Evolutionary conservation across 257 asterid species (phyloP), one percentile per base, ranked within the genome.

Genomic region (Vinca minor): DNA sequence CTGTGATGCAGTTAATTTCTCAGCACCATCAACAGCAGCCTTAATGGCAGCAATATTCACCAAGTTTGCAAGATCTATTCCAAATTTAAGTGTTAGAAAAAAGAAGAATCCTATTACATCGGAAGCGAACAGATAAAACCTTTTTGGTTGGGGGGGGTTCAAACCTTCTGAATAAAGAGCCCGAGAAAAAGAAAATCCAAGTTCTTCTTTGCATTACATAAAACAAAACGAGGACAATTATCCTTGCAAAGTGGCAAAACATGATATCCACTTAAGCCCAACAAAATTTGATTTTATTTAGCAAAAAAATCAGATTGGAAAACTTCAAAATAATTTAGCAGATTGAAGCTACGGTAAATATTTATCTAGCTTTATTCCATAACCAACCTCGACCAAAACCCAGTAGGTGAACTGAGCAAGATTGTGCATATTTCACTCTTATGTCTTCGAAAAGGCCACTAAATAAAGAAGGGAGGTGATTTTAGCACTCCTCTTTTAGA

Each of bases 11-110:
- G 60, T 84, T 84, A 93, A 63, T 77, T 89, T 89, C 70, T 93
- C 99, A 42, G 94, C 97, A 48, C 97, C 99, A 70, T 89, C 99
- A 65, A 93, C 92, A 48, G 99, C 96, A 48, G 97, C 99, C 78
- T 85, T 89, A 76, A 93, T 85, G 70, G 97, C 97, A 72, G 99
- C 99, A 73, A 87, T 87, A 65, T 90, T 90, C 29, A 90, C 96
- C 86, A 87, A 78, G 75, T 87, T 90, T 26, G 97, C 97, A 65
- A 89, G 87, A 77, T 86, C 96, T 88, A 87, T 71, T 77, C 4
- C 29, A 74, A 35, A 29, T 60, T 59, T 12, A 59, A 64, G 62
- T 61, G 45, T 60, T 52, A 69, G 70, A 23, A 65, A 34, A 42
- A 46, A 71, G 70, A n/a, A n/a, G n/a, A n/a, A 26, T 74, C 62